A percentile compares a stretch with the other conserved stretches of the same genome.
Evolutionary conservation across 257 asterid genomes (phyloP).

Genomic region (Plantago major): DNA sequence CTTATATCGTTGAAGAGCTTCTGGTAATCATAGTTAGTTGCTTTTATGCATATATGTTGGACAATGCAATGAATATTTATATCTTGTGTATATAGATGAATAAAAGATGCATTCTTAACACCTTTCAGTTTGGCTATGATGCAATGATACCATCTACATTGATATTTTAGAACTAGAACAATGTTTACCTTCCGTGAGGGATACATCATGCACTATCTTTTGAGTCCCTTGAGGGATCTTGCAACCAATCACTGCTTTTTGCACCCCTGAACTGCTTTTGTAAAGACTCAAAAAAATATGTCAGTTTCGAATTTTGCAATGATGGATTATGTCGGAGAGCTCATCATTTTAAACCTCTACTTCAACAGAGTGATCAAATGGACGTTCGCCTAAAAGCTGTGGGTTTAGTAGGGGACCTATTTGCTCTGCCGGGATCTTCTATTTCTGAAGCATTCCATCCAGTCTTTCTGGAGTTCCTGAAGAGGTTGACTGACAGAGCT

Average conservation of each 20-base stretch:
- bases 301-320: conserved; percentile 2
- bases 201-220: conserved; percentile 13
- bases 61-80: conserved; percentile 2
- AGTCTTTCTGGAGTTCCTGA: conserved; percentile 71
- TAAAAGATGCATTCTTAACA: conserved; percentile 8
- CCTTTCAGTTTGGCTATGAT: conserved; percentile 15
- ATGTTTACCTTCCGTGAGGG: conserved; percentile 11
- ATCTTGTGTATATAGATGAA: background rate
- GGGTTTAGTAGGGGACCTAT: conserved; percentile 80
- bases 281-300: background rate
- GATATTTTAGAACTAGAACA: conserved; percentile 2
- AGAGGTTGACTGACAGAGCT: conserved; percentile 82
- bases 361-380: conserved; percentile 75
- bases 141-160: conserved; percentile 9
- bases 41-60: conserved; percentile 17
- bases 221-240: conserved; percentile 12
- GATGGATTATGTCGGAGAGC: conserved; percentile 17
- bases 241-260: background rate
- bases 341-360: conserved; percentile 27
- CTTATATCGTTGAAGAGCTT: conserved; percentile 94
- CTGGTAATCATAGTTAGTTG: conserved; percentile 54
- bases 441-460: conserved; percentile 75
- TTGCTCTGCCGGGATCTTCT: conserved; percentile 63
- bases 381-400: conserved; percentile 82
- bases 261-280: background rate